phyloP scores from a whole-genome alignment of 1,284 basidiomycete species.

The Sporisorium iseilematis-ciliati region DNA sequence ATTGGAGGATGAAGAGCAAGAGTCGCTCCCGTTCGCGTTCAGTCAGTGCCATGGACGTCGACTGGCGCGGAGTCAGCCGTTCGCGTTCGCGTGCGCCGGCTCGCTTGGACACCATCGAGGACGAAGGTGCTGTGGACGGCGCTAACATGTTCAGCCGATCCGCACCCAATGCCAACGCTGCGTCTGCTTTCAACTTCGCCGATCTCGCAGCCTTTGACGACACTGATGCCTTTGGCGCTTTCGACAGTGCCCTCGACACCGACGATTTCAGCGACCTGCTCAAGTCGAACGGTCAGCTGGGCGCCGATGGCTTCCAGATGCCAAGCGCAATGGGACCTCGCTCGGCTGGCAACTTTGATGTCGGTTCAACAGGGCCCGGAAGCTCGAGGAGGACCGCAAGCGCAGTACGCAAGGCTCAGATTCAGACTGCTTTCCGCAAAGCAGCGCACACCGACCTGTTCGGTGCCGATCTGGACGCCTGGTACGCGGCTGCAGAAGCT shows the following conservation, averaged over 20 bases:
- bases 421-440: constrained; percentile 60
- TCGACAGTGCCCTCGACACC: constrained; percentile 47
- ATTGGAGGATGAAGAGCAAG: constrained; percentile 69
- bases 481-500: constrained; percentile 34
- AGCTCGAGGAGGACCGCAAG: constrained; percentile 32
- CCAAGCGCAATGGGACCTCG: constrained; percentile 12
- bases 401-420: constrained; percentile 44
- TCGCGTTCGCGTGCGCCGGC: constrained; percentile 87
- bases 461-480: constrained; percentile 44
- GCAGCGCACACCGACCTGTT: constrained; percentile 64
- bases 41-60: constrained; percentile 86
- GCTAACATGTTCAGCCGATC: constrained; percentile 52
- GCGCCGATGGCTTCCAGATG: constrained; percentile 10
- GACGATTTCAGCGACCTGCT: constrained; percentile 43
- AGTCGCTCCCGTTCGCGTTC: constrained; percentile 71
- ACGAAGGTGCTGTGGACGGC: constrained; percentile 41
- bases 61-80: constrained; percentile 91
- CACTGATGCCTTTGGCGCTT: constrained; percentile 36
- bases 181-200: constrained; percentile 48
- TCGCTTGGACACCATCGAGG: constrained; percentile 52
- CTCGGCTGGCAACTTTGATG: constrained; percentile 15
- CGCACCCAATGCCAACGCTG: constrained; percentile 38
- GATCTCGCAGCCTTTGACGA: constrained; percentile 50
- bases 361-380: constrained; percentile 20
- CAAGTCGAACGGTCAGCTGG: constrained; percentile 15